These are phyloP conservation scores for Posidonia oceanica DNA, from an alignment of 116 monocot species.

Conservation along the genomic window DNA sequence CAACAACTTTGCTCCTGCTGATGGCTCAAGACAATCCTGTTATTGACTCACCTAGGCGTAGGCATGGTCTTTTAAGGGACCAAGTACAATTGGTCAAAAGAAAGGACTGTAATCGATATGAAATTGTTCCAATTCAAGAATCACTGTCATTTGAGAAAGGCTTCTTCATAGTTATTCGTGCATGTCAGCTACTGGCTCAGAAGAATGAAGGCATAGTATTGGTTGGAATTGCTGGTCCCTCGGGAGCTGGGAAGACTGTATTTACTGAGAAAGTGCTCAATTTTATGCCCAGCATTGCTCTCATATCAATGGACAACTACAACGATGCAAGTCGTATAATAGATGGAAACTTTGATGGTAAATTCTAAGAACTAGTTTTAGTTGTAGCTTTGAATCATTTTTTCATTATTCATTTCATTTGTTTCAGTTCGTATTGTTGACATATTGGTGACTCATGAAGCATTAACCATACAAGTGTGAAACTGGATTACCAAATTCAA, in stretches of 20 bases:
- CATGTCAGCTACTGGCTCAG: constrained; percentile 90
- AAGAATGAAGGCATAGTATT: constrained; percentile 89
- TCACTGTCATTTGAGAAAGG: constrained; percentile 94
- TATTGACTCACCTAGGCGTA: constrained; percentile 62
- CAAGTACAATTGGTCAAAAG: constrained; percentile 89
- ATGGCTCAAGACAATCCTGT: constrained; percentile 28
- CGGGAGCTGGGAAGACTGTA: constrained; percentile 97
- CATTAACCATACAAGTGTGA: too few relatives aligned
- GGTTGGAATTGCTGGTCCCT: constrained; percentile 95
- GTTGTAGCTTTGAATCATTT: background rate
- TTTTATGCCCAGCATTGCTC: constrained; percentile 96
- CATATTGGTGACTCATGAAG: too few relatives aligned
- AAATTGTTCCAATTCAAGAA: constrained; percentile 80
- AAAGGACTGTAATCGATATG: constrained; percentile 70
- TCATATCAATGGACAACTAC: constrained; percentile 98
- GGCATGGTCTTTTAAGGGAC: constrained; percentile 78
- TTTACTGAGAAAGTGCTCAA: constrained; percentile 97
- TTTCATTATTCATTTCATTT: too few relatives aligned
- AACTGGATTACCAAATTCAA: too few relatives aligned
- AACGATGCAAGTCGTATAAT: constrained; percentile 95
- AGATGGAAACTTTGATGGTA: constrained; percentile 99
- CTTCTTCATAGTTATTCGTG: constrained; percentile 91
- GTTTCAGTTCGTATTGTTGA: too few relatives aligned
- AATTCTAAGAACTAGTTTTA: background rate
- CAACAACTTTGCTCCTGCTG: background rate